Conservation (phyloP, 306 rosid species). For the Dalbergia cochinchinensis region DNA sequence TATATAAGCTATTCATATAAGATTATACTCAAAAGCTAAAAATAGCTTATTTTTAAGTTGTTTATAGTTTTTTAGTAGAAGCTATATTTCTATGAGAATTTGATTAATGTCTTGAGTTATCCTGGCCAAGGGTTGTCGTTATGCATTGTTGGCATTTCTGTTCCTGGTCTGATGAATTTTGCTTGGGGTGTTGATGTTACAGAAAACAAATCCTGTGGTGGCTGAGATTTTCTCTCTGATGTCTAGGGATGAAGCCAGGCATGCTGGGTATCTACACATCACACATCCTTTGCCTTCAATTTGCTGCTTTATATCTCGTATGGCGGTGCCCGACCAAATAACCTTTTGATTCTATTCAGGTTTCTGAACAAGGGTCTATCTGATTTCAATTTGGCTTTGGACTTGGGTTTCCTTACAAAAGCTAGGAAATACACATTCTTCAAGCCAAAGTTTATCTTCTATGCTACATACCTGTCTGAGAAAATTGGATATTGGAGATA, state of each 20-base stretch:
- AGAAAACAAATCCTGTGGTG: conserved; percentile 99
- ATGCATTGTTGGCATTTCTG: not conserved
- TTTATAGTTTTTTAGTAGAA: not conserved
- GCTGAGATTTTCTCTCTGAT: conserved; percentile 99
- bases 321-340: not conserved
- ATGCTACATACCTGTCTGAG: conserved; percentile 97
- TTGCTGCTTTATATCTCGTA: conserved; percentile 9
- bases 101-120: conserved; percentile 17
- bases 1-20: no score
- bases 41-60: no score
- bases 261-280: conserved; percentile 81
- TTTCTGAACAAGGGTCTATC: conserved; percentile 97
- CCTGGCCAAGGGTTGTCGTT: not conserved
- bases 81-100: not conserved
- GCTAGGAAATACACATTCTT: conserved; percentile 97
- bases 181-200: conserved; percentile 49
- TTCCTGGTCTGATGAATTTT: conserved; percentile 34
- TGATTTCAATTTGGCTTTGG: conserved; percentile 96
- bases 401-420: conserved; percentile 98
- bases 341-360: conserved; percentile 55
- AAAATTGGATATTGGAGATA: conserved; percentile 99
- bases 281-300: conserved; percentile 1
- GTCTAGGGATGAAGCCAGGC: conserved; percentile 99
- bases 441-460: conserved; percentile 98
- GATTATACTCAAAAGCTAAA: no score